phyloP scores from a whole-genome alignment of 305 asterid species.

The Solanum chacoense region DNA sequence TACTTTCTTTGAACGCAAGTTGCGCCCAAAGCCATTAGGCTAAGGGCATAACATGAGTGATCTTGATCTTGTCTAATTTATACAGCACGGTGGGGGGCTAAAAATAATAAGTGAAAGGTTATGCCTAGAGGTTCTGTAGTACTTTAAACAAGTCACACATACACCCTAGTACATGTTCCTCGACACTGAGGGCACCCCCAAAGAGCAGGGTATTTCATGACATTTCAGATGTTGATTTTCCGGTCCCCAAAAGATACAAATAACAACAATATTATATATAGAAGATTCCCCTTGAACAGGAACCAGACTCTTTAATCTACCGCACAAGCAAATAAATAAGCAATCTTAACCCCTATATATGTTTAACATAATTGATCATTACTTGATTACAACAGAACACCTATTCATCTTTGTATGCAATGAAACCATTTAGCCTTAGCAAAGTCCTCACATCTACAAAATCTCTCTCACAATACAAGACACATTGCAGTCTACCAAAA shows the following conservation, averaged over 20 bases:
- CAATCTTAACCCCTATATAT: background rate
- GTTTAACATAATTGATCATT: background rate
- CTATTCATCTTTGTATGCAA: background rate
- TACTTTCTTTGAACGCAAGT: background rate
- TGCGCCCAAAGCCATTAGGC: background rate
- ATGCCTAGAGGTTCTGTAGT: background rate
- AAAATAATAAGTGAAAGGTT: background rate
- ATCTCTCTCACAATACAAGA: background rate
- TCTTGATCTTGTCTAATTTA: background rate
- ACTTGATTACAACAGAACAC: background rate
- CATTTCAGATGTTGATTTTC: background rate
- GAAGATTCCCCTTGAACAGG: background rate
- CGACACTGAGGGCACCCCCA: background rate
- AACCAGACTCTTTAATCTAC: background rate
- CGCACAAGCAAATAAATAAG: background rate
- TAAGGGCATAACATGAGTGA: background rate
- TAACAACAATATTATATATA: background rate
- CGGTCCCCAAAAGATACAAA: background rate
- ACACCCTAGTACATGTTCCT: background rate
- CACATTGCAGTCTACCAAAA: background rate
- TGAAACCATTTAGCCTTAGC: background rate
- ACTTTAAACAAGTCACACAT: background rate
- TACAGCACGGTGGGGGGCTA: background rate
- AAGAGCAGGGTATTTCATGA: background rate
- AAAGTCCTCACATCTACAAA: background rate